Conservation (phyloP, 208 protist species). For the Crithidia mellificae region DNA sequence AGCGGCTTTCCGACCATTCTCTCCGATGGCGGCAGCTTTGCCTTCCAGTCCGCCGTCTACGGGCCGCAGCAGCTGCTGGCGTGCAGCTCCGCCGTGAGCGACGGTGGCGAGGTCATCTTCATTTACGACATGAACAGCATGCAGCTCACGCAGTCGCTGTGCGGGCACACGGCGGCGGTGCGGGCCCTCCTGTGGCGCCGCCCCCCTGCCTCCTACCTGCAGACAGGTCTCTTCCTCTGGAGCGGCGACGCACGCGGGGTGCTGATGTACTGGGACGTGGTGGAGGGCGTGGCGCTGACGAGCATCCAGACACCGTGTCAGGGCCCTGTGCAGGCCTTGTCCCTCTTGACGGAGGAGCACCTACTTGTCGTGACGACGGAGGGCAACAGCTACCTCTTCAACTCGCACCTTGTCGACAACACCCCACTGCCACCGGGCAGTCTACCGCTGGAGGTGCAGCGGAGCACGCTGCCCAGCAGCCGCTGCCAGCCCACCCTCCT, state of each 20-base stretch:
- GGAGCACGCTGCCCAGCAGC: conserved; percentile 13
- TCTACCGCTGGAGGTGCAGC: conserved; percentile 33
- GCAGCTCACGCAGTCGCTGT: conserved; percentile 76
- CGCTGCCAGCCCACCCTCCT: conserved; percentile 30
- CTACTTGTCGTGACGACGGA: conserved; percentile 60
- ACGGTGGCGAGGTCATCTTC: conserved; percentile 54
- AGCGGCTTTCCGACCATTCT: conserved; percentile 34
- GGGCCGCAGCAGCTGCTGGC: conserved; percentile 73
- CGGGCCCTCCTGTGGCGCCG: conserved; percentile 72
- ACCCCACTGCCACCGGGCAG: conserved; percentile 32
- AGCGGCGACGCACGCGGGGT: conserved; percentile 54
- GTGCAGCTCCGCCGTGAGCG: conserved; percentile 46
- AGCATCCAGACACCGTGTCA: conserved; percentile 49
- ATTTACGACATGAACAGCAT: conserved; percentile 80
- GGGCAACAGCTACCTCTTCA: conserved; percentile 64
- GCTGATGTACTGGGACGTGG: conserved; percentile 80
- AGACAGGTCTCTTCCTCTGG: conserved; percentile 67
- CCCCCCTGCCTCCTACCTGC: conserved; percentile 56
- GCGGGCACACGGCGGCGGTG: conserved; percentile 52
- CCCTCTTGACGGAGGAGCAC: conserved; percentile 53
- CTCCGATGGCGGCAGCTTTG: conserved; percentile 28
- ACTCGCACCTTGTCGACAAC: conserved; percentile 56
- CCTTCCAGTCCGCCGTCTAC: conserved; percentile 61
- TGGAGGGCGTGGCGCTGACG: conserved; percentile 58
- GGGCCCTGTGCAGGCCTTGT: conserved; percentile 44